These are phyloP conservation scores for Neoboletus magnificus DNA, from an alignment of 768 basidiomycete genomes.

Conservation along the genomic window DNA sequence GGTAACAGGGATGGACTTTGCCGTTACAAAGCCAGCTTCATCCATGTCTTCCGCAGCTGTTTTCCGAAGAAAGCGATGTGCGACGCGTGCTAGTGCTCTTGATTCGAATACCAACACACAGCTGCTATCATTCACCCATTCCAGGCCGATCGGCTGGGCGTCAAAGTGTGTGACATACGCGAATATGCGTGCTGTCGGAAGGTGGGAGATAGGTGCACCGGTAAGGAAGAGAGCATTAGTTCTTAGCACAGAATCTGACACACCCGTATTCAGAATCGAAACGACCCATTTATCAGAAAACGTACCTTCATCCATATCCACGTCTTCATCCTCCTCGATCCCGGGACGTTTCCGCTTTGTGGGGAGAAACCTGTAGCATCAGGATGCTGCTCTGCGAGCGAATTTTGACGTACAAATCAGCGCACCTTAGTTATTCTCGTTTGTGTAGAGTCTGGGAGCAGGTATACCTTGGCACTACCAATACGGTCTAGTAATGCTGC, in stretches of 20 bases:
- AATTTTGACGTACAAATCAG: constrained; percentile 39
- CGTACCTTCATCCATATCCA: constrained; percentile 34
- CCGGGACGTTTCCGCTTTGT: constrained; percentile 48
- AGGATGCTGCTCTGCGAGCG: constrained; percentile 38
- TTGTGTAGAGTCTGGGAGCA: constrained; percentile 65
- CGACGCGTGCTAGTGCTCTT: constrained; percentile 49
- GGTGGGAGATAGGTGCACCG: constrained; percentile 68
- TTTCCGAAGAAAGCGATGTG: constrained; percentile 51
- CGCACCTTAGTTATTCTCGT: constrained; percentile 71
- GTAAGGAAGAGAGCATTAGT: constrained; percentile 68
- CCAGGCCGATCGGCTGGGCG: constrained; percentile 67
- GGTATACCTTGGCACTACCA: constrained; percentile 69
- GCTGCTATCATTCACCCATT: constrained; percentile 85
- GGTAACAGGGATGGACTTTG: constrained; percentile 66
- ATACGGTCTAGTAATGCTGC: constrained; percentile 61
- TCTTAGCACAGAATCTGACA: constrained; percentile 48
- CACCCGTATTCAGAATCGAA: not conserved
- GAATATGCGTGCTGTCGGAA: constrained; percentile 75
- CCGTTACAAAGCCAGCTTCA: constrained; percentile 55
- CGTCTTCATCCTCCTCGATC: constrained; percentile 35
- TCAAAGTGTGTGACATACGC: constrained; percentile 81
- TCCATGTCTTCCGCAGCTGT: constrained; percentile 47
- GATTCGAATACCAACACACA: constrained; percentile 75
- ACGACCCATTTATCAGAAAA: constrained; percentile 13
- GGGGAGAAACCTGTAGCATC: constrained; percentile 37